Percentiles rank a stretch among this genome's conserved stretches.
phyloP scores from a whole-genome alignment of 495 filamentous ascomycete genomes.

The Tuber umbilicatum region DNA sequence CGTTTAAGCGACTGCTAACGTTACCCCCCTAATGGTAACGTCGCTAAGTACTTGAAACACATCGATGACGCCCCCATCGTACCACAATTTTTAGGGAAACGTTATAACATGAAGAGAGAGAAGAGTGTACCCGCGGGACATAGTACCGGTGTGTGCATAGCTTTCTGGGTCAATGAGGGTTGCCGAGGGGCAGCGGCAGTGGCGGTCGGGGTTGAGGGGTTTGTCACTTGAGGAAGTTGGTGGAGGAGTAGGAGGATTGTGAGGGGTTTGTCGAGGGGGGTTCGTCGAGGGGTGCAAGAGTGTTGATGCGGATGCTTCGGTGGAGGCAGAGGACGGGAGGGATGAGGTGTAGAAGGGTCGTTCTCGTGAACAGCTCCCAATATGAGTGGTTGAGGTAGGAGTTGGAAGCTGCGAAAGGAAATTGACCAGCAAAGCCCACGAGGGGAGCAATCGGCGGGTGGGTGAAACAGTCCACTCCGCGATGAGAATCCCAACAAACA shows the following conservation, averaged over 20 bases:
- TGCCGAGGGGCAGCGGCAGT: conserved; percentile 28
- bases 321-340: conserved; percentile 38
- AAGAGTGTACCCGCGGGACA: conserved; percentile 67
- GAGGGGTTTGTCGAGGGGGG: conserved; percentile 55
- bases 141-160: conserved; percentile 66
- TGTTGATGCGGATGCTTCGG: conserved; percentile 54
- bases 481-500: too few species aligned
- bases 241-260: conserved; percentile 53
- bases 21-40: conserved; percentile 44
- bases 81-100: conserved; percentile 54
- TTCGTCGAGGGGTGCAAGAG: conserved; percentile 52
- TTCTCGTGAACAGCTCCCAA: conserved; percentile 35
- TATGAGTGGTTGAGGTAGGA: too few species aligned
- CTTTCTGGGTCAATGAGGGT: conserved; percentile 53
- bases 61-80: conserved; percentile 61
- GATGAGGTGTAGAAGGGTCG: conserved; percentile 46
- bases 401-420: too few species aligned
- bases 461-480: too few species aligned
- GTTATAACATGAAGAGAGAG: conserved; percentile 47
- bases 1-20: too few species aligned
- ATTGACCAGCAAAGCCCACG: too few species aligned
- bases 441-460: too few species aligned
- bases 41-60: conserved; percentile 61
- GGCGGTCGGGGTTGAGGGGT: conserved; percentile 58
- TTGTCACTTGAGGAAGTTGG: conserved; percentile 56